Base-by-base conservation (phyloP, 805 yeast species). In the Candida xyloterini region DNA sequence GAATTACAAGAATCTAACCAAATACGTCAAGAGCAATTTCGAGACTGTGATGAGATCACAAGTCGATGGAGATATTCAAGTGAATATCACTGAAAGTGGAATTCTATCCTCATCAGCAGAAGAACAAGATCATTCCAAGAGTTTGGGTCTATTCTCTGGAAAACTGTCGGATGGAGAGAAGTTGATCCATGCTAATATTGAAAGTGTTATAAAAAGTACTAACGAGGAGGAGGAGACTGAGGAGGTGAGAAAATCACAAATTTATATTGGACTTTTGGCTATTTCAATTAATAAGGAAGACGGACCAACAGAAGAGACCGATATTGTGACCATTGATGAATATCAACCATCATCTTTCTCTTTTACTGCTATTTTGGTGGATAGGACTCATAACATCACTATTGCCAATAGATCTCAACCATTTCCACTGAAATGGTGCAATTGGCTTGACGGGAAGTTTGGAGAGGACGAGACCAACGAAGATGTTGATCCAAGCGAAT, bases 391-490 rank as follows among this genome's bases (percentile, higher is more conserved):
- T 63, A 75, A 79, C 47, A 78, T 93, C 47, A 74, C 81, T 7
- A 74, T 87, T 31, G 72, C 78, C 21, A 81, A 87, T 35, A 80
- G 82, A 51, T 85, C 98, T 0, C 99, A 93, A 62, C 79, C 95
- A 6, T 84, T 88, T 69, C 98, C 99, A 9, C 59, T 76, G 32
- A 81, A 78, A 57, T 93, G 99, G 99, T 82, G 89, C 8, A 68
- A 76, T n/a, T 93, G 99, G 99, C 71, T 91, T n/a, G 81, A 77
- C 44, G 76, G 79, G 10, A 43, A 50, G 37, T 43, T 42, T 34
- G 42, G 23, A 1, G 57, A 45, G 5, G 52, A 28, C 10, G 57
- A 48, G 30, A 43, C 48, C 4, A 49, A 42, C 20, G 55, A 53
- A 3, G 57, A 70, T 8, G 71, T 81, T 10, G 89, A 84, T 52